These are phyloP conservation scores for Aureobasidium lini DNA, from an alignment of 2,329 filamentous ascomycete species.

Conservation along the genomic window DNA sequence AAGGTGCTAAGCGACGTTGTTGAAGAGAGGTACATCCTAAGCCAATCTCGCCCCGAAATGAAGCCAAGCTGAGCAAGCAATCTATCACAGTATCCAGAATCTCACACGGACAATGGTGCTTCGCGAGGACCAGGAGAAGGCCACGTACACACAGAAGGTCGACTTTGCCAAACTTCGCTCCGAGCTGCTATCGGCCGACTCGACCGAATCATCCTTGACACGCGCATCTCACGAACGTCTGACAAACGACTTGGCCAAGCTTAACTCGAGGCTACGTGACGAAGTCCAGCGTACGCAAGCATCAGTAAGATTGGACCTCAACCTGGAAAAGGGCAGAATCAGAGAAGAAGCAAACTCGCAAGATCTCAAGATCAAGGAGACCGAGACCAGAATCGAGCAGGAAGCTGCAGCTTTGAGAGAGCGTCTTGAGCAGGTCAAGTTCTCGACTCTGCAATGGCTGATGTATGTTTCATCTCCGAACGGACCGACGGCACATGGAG, in stretches of 20 bases:
- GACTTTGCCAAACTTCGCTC: conserved; percentile 96
- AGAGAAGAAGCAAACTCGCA: conserved; percentile 93
- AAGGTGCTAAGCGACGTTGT: conserved; percentile 93
- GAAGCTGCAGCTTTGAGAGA: conserved; percentile 86
- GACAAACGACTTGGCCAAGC: conserved; percentile 88
- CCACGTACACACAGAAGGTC: conserved; percentile 76
- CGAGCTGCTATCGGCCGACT: conserved; percentile 86
- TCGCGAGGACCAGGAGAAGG: conserved; percentile 82
- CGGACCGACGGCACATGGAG: not conserved
- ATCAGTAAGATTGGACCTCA: conserved; percentile 83
- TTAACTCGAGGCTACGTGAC: conserved; percentile 81
- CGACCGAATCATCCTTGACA: conserved; percentile 81
- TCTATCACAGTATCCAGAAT: conserved; percentile 70
- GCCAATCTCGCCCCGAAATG: not conserved
- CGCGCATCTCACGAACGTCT: conserved; percentile 84
- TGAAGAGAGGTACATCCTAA: conserved; percentile 59
- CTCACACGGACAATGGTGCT: conserved; percentile 96
- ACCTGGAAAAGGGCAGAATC: conserved; percentile 93
- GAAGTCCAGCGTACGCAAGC: conserved; percentile 93
- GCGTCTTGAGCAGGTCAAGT: conserved; percentile 94
- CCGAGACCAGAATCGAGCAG: conserved; percentile 96
- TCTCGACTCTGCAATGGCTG: conserved; percentile 94
- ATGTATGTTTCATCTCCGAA: conserved; percentile 58
- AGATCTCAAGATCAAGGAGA: conserved; percentile 98
- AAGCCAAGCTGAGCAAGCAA: conserved; percentile 32